These are phyloP conservation scores for Silybum marianum DNA, from an alignment of 129 eudicot species.

Conservation along the genomic window DNA sequence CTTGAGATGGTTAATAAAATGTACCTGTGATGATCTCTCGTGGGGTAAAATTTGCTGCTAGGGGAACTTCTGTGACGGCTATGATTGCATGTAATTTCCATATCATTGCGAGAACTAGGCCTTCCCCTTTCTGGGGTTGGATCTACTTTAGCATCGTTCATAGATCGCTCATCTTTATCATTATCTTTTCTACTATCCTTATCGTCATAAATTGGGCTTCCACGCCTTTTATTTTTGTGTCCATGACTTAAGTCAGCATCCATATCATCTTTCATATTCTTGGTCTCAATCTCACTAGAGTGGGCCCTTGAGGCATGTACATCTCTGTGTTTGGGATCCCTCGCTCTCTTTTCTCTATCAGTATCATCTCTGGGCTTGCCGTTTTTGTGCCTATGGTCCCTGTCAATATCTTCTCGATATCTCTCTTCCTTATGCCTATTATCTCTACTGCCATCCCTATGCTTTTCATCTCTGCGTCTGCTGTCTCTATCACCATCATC, in stretches of 20 bases:
- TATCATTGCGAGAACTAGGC: slow-evolving; percentile 50
- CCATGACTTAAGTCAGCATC: slow-evolving; percentile 44
- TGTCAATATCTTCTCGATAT: slow-evolving; percentile 50
- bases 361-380: slow-evolving; percentile 40
- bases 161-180: slow-evolving; percentile 55
- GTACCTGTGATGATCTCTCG: slow-evolving; percentile 68
- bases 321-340: slow-evolving; percentile 59
- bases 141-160: slow-evolving; percentile 46
- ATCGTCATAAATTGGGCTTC: slow-evolving; percentile 51
- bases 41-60: slow-evolving; percentile 47
- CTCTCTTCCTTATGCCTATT: slow-evolving; percentile 43
- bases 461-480: slow-evolving; percentile 47
- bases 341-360: slow-evolving; percentile 48
- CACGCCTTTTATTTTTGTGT: slow-evolving; percentile 42
- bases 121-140: slow-evolving; percentile 49
- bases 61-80: slow-evolving; percentile 59
- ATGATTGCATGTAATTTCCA: slow-evolving; percentile 42
- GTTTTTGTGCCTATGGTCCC: slow-evolving; percentile 45
- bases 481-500: slow-evolving; percentile 47
- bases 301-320: slow-evolving; percentile 46
- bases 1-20: not conserved
- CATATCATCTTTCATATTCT: slow-evolving; percentile 60
- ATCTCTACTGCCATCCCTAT: slow-evolving; percentile 45
- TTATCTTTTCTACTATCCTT: slow-evolving; percentile 48
- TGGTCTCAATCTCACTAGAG: slow-evolving; percentile 47